phyloP scores from a whole-genome alignment of 192 early-diverging fungal genomes.

The Coemansia sp. region DNA sequence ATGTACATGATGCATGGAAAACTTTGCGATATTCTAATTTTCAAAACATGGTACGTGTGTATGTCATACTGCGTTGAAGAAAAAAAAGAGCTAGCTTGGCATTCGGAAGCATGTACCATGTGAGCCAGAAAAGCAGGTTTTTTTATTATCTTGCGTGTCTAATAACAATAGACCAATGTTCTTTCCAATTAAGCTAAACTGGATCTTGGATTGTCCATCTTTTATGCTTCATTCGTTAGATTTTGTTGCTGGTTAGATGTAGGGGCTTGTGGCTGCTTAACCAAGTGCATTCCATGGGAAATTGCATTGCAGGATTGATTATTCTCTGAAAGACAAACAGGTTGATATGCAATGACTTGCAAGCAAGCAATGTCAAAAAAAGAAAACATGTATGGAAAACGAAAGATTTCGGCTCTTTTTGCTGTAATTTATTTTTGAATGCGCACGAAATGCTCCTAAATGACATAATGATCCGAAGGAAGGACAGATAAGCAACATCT shows the following conservation, averaged over 20 bases:
- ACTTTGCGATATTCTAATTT: not conserved
- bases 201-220: too few relatives aligned
- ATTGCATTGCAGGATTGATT: not conserved
- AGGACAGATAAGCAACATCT: not conserved
- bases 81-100: not conserved
- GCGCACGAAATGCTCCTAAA: not conserved
- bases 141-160: not conserved
- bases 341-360: too few relatives aligned
- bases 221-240: too few relatives aligned
- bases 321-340: too few relatives aligned
- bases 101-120: not conserved
- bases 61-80: too few relatives aligned
- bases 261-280: not conserved
- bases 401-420: not conserved
- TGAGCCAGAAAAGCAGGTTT: not conserved
- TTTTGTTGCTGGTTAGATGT: not conserved
- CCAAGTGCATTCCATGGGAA: not conserved
- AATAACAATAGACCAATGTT: too few relatives aligned
- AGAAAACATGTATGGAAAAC: too few relatives aligned
- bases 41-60: too few relatives aligned
- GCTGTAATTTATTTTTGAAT: not conserved
- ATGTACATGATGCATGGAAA: not conserved
- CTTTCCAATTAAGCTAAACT: too few relatives aligned
- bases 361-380: too few relatives aligned
- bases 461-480: not conserved